A percentile compares a stretch with the other conserved stretches of the same genome.
Conservation (phyloP, 2,329 filamentous ascomycete genomes). For the Albophoma yamanashiensis region DNA sequence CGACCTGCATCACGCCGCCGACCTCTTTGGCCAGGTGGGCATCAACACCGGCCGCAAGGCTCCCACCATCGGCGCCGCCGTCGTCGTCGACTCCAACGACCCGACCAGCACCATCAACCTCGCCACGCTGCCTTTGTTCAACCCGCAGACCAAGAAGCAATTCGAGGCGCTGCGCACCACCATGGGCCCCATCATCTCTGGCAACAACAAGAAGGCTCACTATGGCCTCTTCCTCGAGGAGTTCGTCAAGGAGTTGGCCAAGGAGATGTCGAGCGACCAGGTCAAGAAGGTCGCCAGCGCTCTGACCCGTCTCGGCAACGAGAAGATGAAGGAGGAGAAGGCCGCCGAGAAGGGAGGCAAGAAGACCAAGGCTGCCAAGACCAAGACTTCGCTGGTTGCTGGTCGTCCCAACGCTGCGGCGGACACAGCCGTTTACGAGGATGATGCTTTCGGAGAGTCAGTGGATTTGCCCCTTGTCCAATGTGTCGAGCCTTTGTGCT, state of each 20-base stretch:
- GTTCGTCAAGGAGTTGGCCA: slow-evolving; percentile 76
- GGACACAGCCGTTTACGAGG: slow-evolving; percentile 72
- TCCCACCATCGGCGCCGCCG: slow-evolving; percentile 51
- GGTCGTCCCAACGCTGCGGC: slow-evolving; percentile 47
- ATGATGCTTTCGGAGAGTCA: slow-evolving; percentile 73
- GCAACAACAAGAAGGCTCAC: slow-evolving; percentile 76
- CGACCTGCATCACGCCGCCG: slow-evolving; percentile 81
- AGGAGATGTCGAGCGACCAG: slow-evolving; percentile 82
- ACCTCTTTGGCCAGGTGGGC: slow-evolving; percentile 74
- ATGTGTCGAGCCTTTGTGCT: neutral
- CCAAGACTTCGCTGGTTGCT: slow-evolving; percentile 73
- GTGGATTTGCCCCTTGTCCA: slow-evolving; percentile 23
- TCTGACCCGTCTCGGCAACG: slow-evolving; percentile 84
- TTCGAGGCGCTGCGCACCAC: slow-evolving; percentile 72
- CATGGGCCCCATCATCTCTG: slow-evolving; percentile 65
- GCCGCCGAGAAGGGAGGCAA: slow-evolving; percentile 85
- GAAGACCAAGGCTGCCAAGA: slow-evolving; percentile 96
- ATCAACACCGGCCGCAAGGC: slow-evolving; percentile 55
- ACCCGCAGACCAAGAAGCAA: slow-evolving; percentile 76
- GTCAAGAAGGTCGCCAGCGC: slow-evolving; percentile 91
- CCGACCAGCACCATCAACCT: slow-evolving; percentile 75
- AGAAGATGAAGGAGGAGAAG: slow-evolving; percentile 99
- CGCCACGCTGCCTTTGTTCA: slow-evolving; percentile 71
- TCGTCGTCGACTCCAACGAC: slow-evolving; percentile 61
- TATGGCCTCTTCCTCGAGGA: slow-evolving; percentile 87